Evolutionary conservation across 2,329 filamentous ascomycete species (phyloP).

Genomic region (Hypoxylon sp.): DNA sequence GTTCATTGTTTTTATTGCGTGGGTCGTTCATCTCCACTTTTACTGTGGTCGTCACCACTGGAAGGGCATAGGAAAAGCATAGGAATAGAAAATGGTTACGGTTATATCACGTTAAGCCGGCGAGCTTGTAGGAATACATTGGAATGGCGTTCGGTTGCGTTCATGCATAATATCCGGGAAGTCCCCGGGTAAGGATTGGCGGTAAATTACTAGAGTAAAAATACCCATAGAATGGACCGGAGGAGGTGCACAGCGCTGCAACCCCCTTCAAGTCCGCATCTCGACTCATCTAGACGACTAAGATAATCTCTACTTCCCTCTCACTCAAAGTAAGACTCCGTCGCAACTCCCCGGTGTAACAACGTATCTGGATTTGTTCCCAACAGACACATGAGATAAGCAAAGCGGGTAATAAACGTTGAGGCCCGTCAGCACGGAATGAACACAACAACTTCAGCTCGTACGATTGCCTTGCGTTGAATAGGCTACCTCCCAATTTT

Average conservation of each 20-base stretch:
- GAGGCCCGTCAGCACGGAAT: conserved; percentile 5
- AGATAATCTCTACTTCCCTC: conserved; percentile 62
- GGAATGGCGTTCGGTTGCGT: conserved; percentile 32
- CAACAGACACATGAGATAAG: conserved; percentile 11
- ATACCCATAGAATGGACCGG: conserved; percentile 45
- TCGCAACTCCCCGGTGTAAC: not conserved
- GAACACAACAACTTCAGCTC: conserved; percentile 3
- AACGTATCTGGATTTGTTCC: not conserved
- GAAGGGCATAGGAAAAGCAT: conserved; percentile 2
- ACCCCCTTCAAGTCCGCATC: conserved; percentile 17
- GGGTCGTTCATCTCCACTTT: not conserved
- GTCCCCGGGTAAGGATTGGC: conserved; percentile 10
- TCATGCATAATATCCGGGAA: conserved; percentile 10
- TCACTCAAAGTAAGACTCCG: conserved; percentile 28
- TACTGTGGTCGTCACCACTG: no score
- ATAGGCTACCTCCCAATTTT: not conserved
- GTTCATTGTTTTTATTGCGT: conserved; percentile 14
- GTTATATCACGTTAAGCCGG: conserved; percentile 10
- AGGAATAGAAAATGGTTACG: not conserved
- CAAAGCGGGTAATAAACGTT: conserved; percentile 9
- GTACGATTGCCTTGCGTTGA: not conserved
- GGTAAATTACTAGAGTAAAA: conserved; percentile 22
- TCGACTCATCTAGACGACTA: conserved; percentile 29
- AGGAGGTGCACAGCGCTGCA: conserved; percentile 4
- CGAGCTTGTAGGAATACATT: conserved; percentile 23